These are phyloP conservation scores for Pseudonectria foliicola DNA, from an alignment of 2,329 filamentous ascomycete species.

Conservation along the genomic window DNA sequence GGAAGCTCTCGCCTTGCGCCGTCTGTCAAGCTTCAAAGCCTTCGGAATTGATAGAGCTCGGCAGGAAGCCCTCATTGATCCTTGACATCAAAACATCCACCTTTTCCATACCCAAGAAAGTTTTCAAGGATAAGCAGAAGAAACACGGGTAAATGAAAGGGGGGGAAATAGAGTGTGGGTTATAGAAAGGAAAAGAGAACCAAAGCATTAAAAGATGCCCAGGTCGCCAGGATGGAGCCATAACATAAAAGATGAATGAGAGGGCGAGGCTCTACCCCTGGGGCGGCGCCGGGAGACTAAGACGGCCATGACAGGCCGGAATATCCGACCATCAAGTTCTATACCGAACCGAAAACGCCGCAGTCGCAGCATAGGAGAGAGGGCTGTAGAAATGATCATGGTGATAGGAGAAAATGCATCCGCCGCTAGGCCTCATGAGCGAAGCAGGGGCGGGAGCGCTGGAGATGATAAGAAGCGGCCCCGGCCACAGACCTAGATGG, in stretches of 20 bases:
- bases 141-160: constrained; percentile 4
- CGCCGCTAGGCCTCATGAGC: no score
- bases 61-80: constrained; percentile 8
- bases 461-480: no score
- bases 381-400: no score
- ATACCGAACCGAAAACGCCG: constrained; percentile 16
- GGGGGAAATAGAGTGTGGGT: constrained; percentile 3
- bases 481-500: no score
- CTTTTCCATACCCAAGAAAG: constrained; percentile 13
- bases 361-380: no score
- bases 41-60: constrained; percentile 12
- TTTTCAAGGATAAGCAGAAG: constrained; percentile 10
- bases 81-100: constrained; percentile 14
- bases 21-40: constrained; percentile 1
- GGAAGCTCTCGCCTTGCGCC: not conserved
- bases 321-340: constrained; percentile 18
- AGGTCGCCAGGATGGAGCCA: constrained; percentile 23
- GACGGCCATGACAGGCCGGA: constrained; percentile 13
- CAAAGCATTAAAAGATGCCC: constrained; percentile 19
- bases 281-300: constrained; percentile 15
- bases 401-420: no score
- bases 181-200: constrained; percentile 2
- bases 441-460: no score
- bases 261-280: constrained; percentile 20
- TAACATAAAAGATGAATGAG: constrained; percentile 16